Conservation (phyloP, 768 basidiomycete species). For the Tylopilus sp. region DNA sequence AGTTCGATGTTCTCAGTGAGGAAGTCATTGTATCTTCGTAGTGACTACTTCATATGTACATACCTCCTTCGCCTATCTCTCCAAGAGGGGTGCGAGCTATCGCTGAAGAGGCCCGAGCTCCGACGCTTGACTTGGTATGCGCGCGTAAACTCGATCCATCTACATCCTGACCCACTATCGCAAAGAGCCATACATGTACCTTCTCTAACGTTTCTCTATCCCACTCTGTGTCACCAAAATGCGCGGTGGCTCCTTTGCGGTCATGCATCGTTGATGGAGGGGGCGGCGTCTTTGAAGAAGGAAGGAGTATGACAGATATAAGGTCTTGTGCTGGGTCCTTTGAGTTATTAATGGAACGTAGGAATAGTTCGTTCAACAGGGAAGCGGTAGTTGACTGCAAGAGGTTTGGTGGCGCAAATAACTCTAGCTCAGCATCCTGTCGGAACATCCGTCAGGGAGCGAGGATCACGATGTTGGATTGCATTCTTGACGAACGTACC, state of each 20-base stretch:
- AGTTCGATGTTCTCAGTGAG: neutral
- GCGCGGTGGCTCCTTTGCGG: constrained; percentile 22
- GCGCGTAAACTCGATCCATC: constrained; percentile 4
- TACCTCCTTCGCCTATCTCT: constrained; percentile 46
- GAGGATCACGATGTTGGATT: neutral
- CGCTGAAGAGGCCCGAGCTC: neutral
- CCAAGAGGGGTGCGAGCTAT: constrained; percentile 12
- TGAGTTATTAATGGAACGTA: constrained; percentile 5
- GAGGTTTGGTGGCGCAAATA: constrained; percentile 55
- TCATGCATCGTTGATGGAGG: constrained; percentile 40
- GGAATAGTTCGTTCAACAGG: constrained; percentile 34
- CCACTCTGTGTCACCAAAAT: constrained; percentile 36
- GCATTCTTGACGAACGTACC: constrained; percentile 2
- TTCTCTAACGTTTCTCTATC: constrained; percentile 29
- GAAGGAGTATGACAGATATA: constrained; percentile 40
- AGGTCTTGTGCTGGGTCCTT: neutral
- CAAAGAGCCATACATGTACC: constrained; percentile 37
- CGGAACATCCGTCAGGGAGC: neutral
- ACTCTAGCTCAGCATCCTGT: constrained; percentile 35
- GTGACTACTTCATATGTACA: constrained; percentile 42
- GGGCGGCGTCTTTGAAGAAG: constrained; percentile 41
- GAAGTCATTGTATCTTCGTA: neutral
- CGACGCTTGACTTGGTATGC: constrained; percentile 11
- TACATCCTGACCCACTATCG: constrained; percentile 27
- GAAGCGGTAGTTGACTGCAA: constrained; percentile 53